These are phyloP conservation scores for Telfairia occidentalis DNA, from an alignment of 331 rosid species.

Conservation along the genomic window DNA sequence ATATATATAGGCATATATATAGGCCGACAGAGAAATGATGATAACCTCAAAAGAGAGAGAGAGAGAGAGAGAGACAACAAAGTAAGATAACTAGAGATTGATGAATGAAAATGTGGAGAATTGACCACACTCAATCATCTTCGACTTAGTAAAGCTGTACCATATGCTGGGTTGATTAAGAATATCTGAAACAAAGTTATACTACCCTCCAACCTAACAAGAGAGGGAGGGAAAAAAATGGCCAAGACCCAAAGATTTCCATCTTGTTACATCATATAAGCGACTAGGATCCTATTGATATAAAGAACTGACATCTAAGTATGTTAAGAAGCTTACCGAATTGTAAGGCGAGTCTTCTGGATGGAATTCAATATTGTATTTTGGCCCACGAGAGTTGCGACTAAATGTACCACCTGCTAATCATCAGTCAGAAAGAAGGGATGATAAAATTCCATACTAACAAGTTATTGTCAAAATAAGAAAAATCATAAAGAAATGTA, in stretches of 20 bases:
- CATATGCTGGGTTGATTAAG: neutral
- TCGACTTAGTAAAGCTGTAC: neutral
- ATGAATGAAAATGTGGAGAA: neutral
- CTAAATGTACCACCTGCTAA: slow-evolving; percentile 57
- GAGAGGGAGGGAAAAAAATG: neutral
- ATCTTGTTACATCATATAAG: neutral
- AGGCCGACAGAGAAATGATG: neutral
- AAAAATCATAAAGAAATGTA: neutral
- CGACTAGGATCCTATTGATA: neutral
- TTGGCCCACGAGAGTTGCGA: slow-evolving; percentile 74
- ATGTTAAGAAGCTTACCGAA: slow-evolving; percentile 40
- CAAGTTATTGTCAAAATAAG: neutral
- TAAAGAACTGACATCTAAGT: neutral
- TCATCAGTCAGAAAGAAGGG: neutral
- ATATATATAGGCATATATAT: neutral
- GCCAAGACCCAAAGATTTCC: neutral
- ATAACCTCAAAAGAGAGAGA: neutral
- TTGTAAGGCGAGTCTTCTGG: slow-evolving; percentile 62
- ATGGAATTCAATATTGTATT: slow-evolving; percentile 79
- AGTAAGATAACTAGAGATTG: neutral
- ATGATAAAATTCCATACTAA: neutral
- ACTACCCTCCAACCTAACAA: neutral
- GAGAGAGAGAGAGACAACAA: neutral
- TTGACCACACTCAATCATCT: neutral
- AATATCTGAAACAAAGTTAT: neutral